Evolutionary conservation across 345 rosid genomes (phyloP).

Genomic region (Linum trigynum): DNA sequence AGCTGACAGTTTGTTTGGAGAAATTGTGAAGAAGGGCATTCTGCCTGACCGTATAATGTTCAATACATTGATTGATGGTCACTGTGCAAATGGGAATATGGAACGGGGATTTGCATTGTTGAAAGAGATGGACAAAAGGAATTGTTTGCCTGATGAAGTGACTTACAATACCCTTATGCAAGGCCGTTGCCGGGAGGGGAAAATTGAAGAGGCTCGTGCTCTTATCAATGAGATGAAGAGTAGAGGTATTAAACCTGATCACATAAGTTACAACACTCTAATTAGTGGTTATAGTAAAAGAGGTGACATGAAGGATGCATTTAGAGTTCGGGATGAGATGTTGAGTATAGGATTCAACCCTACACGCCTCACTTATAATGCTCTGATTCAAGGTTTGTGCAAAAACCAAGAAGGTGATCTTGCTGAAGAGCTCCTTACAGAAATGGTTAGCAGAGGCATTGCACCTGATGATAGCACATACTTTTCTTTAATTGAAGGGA

Average conservation of each 20-base stretch:
- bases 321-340: conserved; percentile 82
- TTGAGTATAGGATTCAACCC: conserved; percentile 73
- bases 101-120: conserved; percentile 53
- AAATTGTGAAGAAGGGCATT: conserved; percentile 29
- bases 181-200: conserved; percentile 72
- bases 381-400: conserved; percentile 69
- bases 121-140: conserved; percentile 62
- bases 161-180: conserved; percentile 83
- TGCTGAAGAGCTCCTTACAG: conserved; percentile 69
- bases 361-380: conserved; percentile 76
- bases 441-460: conserved; percentile 74
- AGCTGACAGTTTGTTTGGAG: conserved; percentile 71
- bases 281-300: conserved; percentile 80
- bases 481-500: conserved; percentile 58
- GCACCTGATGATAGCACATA: conserved; percentile 73
- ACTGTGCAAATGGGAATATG: conserved; percentile 56
- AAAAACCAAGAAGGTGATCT: conserved; percentile 55
- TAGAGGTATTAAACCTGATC: conserved; percentile 76
- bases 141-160: conserved; percentile 71
- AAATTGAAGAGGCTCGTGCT: conserved; percentile 77
- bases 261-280: conserved; percentile 71
- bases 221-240: conserved; percentile 68
- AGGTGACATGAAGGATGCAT: conserved; percentile 73
- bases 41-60: conserved; percentile 63
- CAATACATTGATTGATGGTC: conserved; percentile 76